Evolutionary conservation across 2,329 filamentous ascomycete species (phyloP).

Genomic region (Exophiala calicioides): DNA sequence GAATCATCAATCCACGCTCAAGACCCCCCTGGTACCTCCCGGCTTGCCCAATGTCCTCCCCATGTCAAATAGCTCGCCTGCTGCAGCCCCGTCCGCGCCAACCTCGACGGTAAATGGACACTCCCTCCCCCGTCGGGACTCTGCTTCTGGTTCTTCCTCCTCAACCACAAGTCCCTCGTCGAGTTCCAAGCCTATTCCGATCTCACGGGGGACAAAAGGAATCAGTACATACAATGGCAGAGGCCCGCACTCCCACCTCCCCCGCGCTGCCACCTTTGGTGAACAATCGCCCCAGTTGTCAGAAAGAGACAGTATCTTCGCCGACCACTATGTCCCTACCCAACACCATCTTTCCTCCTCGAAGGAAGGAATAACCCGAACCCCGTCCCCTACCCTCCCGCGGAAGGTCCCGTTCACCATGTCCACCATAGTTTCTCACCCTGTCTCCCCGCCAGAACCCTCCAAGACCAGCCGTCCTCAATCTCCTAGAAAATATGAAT

Average conservation of each 20-base stretch:
- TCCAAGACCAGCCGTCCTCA: constrained; percentile 11
- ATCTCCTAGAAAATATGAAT: constrained; percentile 18
- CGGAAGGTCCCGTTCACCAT: constrained; percentile 20
- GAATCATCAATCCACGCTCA: constrained; percentile 29
- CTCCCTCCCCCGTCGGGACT: constrained; percentile 36
- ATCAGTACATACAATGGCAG: constrained; percentile 25
- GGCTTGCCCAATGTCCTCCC: constrained; percentile 51
- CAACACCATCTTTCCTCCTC: constrained; percentile 39
- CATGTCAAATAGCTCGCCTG: constrained; percentile 53
- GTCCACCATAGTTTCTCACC: constrained; percentile 23
- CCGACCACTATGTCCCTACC: constrained; percentile 59
- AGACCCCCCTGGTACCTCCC: constrained; percentile 17
- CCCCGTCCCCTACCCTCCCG: constrained; percentile 11
- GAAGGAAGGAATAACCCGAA: constrained; percentile 9
- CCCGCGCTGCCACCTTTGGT: constrained; percentile 24
- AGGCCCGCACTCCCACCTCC: constrained; percentile 17
- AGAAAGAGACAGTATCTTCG: constrained; percentile 65
- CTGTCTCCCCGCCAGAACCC: constrained; percentile 23
- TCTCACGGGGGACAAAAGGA: constrained; percentile 31
- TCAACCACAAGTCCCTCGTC: constrained; percentile 32
- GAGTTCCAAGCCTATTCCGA: constrained; percentile 39
- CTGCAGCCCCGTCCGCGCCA: constrained; percentile 46
- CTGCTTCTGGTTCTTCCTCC: constrained; percentile 33
- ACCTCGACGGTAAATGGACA: constrained; percentile 38
- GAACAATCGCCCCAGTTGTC: constrained; percentile 54